Percentiles rank a stretch among this genome's conserved stretches.
Evolutionary conservation across 2,329 filamentous ascomycete species (phyloP).

Genomic region (Fusarium solani-melongenae): DNA sequence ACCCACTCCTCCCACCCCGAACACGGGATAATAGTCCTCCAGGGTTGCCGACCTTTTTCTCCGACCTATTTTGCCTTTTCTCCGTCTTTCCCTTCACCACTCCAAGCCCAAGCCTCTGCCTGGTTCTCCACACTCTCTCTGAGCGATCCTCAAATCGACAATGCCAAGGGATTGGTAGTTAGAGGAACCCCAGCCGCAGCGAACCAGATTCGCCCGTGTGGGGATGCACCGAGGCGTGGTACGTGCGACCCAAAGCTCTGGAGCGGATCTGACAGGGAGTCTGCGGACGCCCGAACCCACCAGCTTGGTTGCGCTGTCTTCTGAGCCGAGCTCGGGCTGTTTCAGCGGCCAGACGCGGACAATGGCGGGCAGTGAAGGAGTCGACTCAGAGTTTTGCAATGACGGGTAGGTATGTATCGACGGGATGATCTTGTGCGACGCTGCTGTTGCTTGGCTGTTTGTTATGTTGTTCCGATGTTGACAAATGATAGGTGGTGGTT

Average conservation of each 20-base stretch:
- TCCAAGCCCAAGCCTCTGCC: not conserved
- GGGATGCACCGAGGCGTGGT: slow-evolving; percentile 7
- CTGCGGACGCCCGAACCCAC: not conserved
- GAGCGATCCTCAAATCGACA: not conserved
- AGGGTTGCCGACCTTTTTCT: slow-evolving; percentile 12
- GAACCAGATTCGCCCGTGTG: slow-evolving; percentile 20
- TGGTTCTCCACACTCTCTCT: not conserved
- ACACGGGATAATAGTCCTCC: slow-evolving; percentile 35
- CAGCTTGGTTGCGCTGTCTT: not conserved
- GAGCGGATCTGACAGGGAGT: slow-evolving; percentile 13
- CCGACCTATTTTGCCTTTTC: not conserved
- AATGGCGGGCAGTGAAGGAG: not conserved
- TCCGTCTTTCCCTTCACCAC: slow-evolving; percentile 6
- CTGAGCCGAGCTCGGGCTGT: not conserved
- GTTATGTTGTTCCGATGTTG: not conserved
- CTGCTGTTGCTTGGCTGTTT: not conserved
- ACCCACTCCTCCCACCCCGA: slow-evolving; percentile 17
- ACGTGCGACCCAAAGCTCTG: slow-evolving; percentile 18
- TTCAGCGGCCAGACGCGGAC: slow-evolving; percentile 2
- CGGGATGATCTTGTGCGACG: not conserved
- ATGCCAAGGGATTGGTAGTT: slow-evolving; percentile 8
- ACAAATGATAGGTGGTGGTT: not conserved
- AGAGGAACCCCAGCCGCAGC: slow-evolving; percentile 21
- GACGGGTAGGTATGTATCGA: not conserved
- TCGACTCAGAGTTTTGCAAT: not conserved